Evolutionary conservation across 805 yeast genomes (phyloP), one percentile per base, ranked within the genome.

Genomic region (Wickerhamomyces chambardii): DNA sequence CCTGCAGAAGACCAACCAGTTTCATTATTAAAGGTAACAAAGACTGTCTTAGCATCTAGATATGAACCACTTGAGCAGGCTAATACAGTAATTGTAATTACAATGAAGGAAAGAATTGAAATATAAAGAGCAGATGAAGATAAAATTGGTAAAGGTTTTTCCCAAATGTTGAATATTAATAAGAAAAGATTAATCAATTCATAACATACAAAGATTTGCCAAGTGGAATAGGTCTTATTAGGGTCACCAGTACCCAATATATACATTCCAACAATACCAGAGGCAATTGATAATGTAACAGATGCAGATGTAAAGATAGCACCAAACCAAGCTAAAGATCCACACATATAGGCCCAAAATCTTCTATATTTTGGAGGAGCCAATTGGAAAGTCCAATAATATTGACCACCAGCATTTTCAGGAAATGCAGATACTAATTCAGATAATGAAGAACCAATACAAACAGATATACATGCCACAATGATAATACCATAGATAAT

Each of bases 261-360:
- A 44, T 56, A 58, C 63, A 75, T 65, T 0, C 81, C 83, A 31
- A 71, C 66, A 16, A 72, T 47, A 17, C 70, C 66, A 12, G 66
- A 53, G 5, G 78, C 77, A 29, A 75, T 58, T 3, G 79, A 63
- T 24, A 78, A 53, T 6, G 76, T 68, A 15, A 73, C 73, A 2
- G 81, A 72, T 6, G 83, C 78, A 34, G 73, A 64, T 9, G 83
- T 74, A 53, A 77, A 77, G 15, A 77, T 59, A 3, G 82, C 53
- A 10, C 83, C 82, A 25, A 72, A 68, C 70, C 75, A 73, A 26
- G 78, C 79, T 41, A 73, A 63, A 16, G 77, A 65, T n/a, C 82
- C 84, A 42, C 78, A 72, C 56, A 66, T 43, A 46, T 68, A 77
- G 8, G 77, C 70, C 47, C 59, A 53, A 37, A 70, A 67, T 14